A percentile compares a stretch with the other conserved stretches of the same genome.
Evolutionary conservation across 2,329 filamentous ascomycete species (phyloP).

Genomic region (Chrysosporium keratinophilum): DNA sequence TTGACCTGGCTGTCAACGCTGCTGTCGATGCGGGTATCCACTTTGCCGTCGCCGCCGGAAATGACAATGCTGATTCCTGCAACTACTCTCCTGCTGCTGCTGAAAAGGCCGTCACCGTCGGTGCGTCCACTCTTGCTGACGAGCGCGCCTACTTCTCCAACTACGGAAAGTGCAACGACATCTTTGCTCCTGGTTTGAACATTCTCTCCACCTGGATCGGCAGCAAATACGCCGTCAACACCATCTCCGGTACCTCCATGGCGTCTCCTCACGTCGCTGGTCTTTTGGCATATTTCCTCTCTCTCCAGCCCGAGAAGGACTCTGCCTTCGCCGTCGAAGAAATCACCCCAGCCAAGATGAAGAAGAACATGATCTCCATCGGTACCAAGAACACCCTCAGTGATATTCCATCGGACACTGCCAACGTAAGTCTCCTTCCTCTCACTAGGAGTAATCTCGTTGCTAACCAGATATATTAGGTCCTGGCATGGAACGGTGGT

Average conservation of each 20-base stretch:
- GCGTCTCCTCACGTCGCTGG: conserved; percentile 93
- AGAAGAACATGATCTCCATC: conserved; percentile 74
- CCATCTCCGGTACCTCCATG: conserved; percentile 99
- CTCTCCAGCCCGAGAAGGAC: conserved; percentile 79
- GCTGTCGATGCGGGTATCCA: conserved; percentile 85
- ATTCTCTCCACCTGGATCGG: conserved; percentile 98
- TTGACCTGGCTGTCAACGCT: conserved; percentile 88
- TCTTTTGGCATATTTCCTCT: conserved; percentile 95
- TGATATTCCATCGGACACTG: conserved; percentile 75
- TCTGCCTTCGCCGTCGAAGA: conserved; percentile 83
- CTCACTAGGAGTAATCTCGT: neutral
- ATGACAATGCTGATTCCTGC: conserved; percentile 98
- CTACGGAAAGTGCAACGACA: conserved; percentile 98
- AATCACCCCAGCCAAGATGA: conserved; percentile 89
- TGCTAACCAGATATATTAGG: conserved; percentile 32
- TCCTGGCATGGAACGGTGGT: conserved; percentile 98
- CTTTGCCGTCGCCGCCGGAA: conserved; percentile 96
- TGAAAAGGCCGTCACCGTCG: conserved; percentile 84
- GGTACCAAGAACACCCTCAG: conserved; percentile 67
- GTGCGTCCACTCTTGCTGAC: conserved; percentile 84
- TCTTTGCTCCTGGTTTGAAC: conserved; percentile 95
- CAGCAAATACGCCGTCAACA: conserved; percentile 91
- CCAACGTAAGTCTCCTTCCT: conserved; percentile 51
- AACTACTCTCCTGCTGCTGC: conserved; percentile 97
- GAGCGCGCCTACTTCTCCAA: conserved; percentile 99